Conservation (phyloP, 306 rosid species). For the Prunus mongolica region DNA sequence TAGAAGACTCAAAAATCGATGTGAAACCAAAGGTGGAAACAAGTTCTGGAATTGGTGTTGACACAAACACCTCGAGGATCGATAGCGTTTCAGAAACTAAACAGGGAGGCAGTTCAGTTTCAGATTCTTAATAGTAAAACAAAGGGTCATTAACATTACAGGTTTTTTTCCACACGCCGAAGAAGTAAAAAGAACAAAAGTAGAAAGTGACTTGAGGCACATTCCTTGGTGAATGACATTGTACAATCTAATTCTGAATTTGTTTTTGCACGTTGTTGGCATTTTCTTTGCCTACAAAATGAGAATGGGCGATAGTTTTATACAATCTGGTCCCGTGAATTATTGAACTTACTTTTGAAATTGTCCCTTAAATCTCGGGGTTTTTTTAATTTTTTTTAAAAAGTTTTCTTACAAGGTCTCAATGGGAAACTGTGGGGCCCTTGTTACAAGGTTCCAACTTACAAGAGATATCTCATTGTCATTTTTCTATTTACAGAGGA, state of each 20-base stretch:
- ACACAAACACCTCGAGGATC: not conserved
- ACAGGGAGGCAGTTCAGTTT: conserved; percentile 1
- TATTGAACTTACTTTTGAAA: not conserved
- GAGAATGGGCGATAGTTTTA: not conserved
- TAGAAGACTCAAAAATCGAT: not conserved
- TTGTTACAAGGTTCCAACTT: too few relatives aligned
- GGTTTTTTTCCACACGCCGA: not conserved
- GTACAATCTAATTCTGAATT: not conserved
- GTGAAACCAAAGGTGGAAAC: not conserved
- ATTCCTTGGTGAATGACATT: not conserved
- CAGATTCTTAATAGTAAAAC: not conserved
- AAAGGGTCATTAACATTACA: not conserved
- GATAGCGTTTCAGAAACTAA: not conserved
- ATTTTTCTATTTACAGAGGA: too few relatives aligned
- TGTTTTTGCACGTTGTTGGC: not conserved
- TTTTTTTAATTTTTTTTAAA: too few relatives aligned
- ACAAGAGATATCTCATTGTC: too few relatives aligned
- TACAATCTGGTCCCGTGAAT: not conserved
- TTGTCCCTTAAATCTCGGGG: not conserved
- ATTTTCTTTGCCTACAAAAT: not conserved
- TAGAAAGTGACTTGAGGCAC: not conserved
- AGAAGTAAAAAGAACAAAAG: not conserved
- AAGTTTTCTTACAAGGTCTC: too few relatives aligned
- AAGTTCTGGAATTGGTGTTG: not conserved
- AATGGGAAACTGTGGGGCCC: too few relatives aligned